These are phyloP conservation scores for Trichoderma sp. DNA, from an alignment of 2,329 filamentous ascomycete genomes.

Conservation along the genomic window DNA sequence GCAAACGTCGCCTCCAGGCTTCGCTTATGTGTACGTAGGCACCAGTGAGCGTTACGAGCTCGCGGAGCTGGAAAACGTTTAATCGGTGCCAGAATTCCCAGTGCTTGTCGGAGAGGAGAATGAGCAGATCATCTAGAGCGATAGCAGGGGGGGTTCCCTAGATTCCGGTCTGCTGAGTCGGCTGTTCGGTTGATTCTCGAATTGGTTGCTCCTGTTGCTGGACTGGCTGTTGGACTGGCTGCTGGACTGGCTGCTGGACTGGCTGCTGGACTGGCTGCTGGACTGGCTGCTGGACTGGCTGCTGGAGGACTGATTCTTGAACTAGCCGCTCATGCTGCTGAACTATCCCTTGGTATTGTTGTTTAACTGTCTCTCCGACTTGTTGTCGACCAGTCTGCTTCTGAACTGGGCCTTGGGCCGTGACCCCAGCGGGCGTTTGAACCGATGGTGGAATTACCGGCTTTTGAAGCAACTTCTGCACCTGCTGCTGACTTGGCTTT, in stretches of 20 bases:
- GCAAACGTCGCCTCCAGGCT: neutral
- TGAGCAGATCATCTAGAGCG: neutral
- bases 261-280: too few species aligned
- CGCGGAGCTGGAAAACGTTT: neutral
- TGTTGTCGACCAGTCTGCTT: too few species aligned
- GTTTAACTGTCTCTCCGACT: too few species aligned
- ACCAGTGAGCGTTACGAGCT: neutral
- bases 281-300: too few species aligned
- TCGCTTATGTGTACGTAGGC: neutral
- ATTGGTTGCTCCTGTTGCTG: neutral
- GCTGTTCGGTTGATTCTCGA: neutral
- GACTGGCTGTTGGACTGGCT: too few species aligned
- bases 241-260: too few species aligned
- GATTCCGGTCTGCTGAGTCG: neutral
- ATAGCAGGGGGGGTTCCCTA: neutral
- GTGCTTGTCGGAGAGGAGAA: neutral
- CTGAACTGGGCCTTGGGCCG: too few species aligned
- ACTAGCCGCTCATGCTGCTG: too few species aligned
- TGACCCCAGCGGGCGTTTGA: too few species aligned
- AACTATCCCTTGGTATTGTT: too few species aligned
- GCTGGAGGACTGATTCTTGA: too few species aligned
- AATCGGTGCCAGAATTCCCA: neutral
- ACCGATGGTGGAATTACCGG: neutral
- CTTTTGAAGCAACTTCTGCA: neutral
- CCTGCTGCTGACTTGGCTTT: neutral